These are phyloP conservation scores for Mrakia frigida DNA, from an alignment of 768 basidiomycete species.

Conservation along the genomic window DNA sequence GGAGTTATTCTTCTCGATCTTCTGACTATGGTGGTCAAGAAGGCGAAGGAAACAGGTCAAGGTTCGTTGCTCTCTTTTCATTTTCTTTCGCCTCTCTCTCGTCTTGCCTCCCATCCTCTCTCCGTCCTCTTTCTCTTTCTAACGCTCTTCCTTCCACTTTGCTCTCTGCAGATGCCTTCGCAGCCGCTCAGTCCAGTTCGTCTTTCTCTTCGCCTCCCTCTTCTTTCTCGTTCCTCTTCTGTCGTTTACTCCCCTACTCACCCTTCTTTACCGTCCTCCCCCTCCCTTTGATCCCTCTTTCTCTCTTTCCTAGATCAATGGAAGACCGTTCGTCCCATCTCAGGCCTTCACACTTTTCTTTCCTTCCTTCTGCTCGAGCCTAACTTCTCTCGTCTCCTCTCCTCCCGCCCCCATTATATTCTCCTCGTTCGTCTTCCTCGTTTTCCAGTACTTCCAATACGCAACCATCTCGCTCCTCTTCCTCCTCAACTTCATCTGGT, in stretches of 20 bases:
- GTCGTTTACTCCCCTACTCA: not conserved
- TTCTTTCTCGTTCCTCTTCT: not conserved
- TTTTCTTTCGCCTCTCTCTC: not conserved
- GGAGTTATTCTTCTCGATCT: not conserved
- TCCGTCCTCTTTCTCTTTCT: not conserved
- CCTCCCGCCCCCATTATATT: not conserved
- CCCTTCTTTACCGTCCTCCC: not conserved
- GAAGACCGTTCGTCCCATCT: not conserved
- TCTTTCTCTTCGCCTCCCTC: no score
- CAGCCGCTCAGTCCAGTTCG: no score
- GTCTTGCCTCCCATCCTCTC: not conserved
- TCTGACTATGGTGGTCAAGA: not conserved
- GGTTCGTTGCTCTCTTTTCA: not conserved
- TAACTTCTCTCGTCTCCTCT: not conserved
- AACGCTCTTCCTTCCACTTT: no score
- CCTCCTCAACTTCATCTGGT: not conserved
- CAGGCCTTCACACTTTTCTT: not conserved
- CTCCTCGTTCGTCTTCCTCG: no score
- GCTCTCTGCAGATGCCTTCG: not conserved
- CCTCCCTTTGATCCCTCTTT: not conserved
- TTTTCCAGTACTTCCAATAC: constrained; percentile 6
- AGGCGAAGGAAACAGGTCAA: not conserved
- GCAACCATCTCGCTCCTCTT: not conserved
- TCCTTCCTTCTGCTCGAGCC: not conserved
- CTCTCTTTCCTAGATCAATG: not conserved